These are phyloP conservation scores for Podaxis pistillaris DNA, from an alignment of 768 basidiomycete genomes.

Conservation along the genomic window DNA sequence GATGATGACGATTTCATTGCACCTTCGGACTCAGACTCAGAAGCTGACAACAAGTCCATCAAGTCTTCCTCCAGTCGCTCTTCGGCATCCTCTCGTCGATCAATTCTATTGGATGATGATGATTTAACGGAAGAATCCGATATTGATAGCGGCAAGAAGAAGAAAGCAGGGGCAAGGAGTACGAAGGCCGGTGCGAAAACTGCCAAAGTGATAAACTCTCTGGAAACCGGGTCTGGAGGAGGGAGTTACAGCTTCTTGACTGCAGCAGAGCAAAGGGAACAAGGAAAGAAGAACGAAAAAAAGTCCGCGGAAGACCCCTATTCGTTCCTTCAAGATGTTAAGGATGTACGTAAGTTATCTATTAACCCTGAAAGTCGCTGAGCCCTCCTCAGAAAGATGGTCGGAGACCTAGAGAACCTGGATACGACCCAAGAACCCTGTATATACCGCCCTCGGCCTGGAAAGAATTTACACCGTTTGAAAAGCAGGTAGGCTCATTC, in stretches of 20 bases:
- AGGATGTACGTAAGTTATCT: constrained; percentile 54
- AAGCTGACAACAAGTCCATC: constrained; percentile 48
- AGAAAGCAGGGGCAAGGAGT: constrained; percentile 34
- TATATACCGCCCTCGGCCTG: constrained; percentile 76
- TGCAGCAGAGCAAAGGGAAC: constrained; percentile 74
- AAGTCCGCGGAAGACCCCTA: constrained; percentile 77
- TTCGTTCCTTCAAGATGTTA: constrained; percentile 66
- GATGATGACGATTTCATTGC: constrained; percentile 77
- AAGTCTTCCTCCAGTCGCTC: constrained; percentile 53
- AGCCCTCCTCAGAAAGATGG: constrained; percentile 67
- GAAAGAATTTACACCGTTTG: constrained; percentile 90
- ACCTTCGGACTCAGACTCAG: constrained; percentile 51
- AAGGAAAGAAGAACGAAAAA: constrained; percentile 81
- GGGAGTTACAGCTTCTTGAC: constrained; percentile 62
- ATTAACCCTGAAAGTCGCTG: background rate
- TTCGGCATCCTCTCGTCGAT: constrained; percentile 45
- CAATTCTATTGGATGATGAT: constrained; percentile 35
- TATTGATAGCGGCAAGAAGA: constrained; percentile 26
- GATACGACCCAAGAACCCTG: constrained; percentile 90
- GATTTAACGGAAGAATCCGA: constrained; percentile 34
- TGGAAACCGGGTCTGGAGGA: constrained; percentile 21
- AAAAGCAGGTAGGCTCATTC: constrained; percentile 64
- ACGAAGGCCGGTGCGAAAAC: constrained; percentile 27
- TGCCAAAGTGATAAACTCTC: constrained; percentile 18
- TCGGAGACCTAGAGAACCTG: constrained; percentile 70